Base-by-base conservation (phyloP, 1,139 yeast species). In the Yamadazyma siamensis region DNA sequence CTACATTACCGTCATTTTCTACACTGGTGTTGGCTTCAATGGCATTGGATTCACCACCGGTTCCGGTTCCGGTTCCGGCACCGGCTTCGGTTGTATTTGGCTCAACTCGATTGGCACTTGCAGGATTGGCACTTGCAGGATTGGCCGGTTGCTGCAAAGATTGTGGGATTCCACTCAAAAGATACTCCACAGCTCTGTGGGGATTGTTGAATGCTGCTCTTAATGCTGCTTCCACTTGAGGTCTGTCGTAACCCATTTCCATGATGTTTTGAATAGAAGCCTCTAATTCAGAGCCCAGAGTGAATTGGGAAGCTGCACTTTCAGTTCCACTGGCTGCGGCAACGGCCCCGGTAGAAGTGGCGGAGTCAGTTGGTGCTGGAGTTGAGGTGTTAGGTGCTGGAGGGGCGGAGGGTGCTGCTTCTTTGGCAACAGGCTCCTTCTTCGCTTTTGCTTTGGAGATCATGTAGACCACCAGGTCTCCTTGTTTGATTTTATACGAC, bases 201-300 rank as follows among this genome's bases (percentile, higher is more conserved):
- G 99, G 98, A 60, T 91, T 89, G 61, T 91, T 91, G 63, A 80
- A 91, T 0, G 98, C 97, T 12, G 96, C 96, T 50, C 95, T 77
- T 55, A 91, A 69, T 0, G 99, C 98, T 25, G 78, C 75, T 59
- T 87, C 94, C 17, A 87, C 96, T 54, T 86, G 86, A 5, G 77
- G 72, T 47, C 95, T 78, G 31, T 84, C 88, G 55, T 87, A 94
- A 10, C 98, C 98, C 97, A 91, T 88, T 49, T 87, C 97, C 80
- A 88, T 77, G 54, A 91, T 87, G 52, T 83, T 83, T 42, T 70
- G 74, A 38, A 91, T 76, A 14, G 84, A 80, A 11, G 79, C 68
- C 44, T 81, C 85, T 43, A 88, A 68, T 35, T 75, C 80, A 26
- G 62, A 52, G 11, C 94, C 94, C 30, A 73, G 72, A 17, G 87